phyloP scores from a whole-genome alignment of 352 stramenopile species.

The Phytopythium kandeliae region DNA sequence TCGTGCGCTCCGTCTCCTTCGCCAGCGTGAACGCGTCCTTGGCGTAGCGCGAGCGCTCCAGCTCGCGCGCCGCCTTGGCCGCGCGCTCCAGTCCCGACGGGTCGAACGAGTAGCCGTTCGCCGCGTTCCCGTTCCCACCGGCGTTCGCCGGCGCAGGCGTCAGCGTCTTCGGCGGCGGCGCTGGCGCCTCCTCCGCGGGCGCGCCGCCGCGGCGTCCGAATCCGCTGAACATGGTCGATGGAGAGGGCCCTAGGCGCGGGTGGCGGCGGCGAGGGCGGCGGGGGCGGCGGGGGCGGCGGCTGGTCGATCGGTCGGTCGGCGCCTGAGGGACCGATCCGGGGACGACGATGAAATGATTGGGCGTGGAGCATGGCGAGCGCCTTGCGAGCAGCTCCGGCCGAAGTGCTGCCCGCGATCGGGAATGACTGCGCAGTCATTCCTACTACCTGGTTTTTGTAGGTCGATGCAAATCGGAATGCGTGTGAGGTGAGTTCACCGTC shows the following conservation, averaged over 20 bases:
- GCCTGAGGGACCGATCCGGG: no score
- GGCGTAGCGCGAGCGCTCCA: conserved; percentile 93
- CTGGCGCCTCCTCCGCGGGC: conserved; percentile 19
- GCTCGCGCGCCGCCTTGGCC: conserved; percentile 96
- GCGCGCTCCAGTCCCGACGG: conserved; percentile 95
- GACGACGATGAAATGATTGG: conserved; percentile 5
- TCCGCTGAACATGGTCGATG: conserved; percentile 49
- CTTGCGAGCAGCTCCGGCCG: no score
- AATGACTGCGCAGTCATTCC: no score
- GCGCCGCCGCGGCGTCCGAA: conserved; percentile 40
- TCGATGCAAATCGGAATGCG: no score
- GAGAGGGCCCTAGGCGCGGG: no score
- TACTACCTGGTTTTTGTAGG: no score
- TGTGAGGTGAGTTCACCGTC: no score
- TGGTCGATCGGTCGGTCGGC: no score
- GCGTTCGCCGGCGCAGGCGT: conserved; percentile 19
- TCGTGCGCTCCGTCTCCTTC: conserved; percentile 94
- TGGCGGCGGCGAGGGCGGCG: background rate
- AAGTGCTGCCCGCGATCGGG: no score
- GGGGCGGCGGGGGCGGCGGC: background rate
- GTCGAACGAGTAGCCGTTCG: conserved; percentile 91
- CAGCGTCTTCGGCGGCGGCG: conserved; percentile 9
- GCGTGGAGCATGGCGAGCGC: background rate
- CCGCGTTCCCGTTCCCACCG: no score
- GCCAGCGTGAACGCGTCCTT: conserved; percentile 94